Evolutionary conservation across 1,284 basidiomycete genomes (phyloP), one percentile per base, ranked within the genome.

Genomic region (Cystobasidiaceae sp.): DNA sequence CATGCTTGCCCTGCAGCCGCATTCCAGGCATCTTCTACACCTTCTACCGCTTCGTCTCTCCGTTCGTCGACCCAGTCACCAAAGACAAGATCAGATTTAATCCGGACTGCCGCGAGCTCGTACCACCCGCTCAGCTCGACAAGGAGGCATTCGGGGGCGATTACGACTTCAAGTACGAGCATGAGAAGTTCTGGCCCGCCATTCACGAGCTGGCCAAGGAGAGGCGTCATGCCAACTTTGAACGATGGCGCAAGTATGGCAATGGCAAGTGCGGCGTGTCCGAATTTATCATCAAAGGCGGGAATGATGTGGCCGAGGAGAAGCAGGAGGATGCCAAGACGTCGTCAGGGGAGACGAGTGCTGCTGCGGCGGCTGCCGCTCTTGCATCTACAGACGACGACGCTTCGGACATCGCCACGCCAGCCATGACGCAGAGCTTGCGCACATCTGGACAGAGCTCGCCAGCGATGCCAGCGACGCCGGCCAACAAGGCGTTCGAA

Each of bases 31-130:
- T 67, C 30, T 62, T 68, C 64, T 67, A 48, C 44, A 28, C 45
- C 45, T 59, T 67, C 27, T 62, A 66, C 33, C 71, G 72, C 68
- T 75, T 77, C 55, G 74, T 78, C 54, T 71, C 73, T 19, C 74
- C 76, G 2, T 78, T 78, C 64, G 76, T 78, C 59, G 77, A 78
- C 67, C 77, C 77, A 1, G 72, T 76, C 4, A 78, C 77, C 23
- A 77, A 77, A 43, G 67, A 68, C 52, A 68, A 72, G 69, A 71
- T 72, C 46, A 69, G 71, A n/a, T 73, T 73, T 57, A 67, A 68
- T 19, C 45, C 68, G 19, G 71, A 74, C 57, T 70, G 69, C 25
- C 71, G 69, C 3, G 52, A 66, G 8, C 67, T 74, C 46, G 69
- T 74, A 57, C 71, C 71, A 6, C 46, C 70, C 0, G 33, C 45